A percentile compares a stretch with the other conserved stretches of the same genome.
phyloP scores from a whole-genome alignment of 2,329 filamentous ascomycete species.

The Trichoderma endophyticum region DNA sequence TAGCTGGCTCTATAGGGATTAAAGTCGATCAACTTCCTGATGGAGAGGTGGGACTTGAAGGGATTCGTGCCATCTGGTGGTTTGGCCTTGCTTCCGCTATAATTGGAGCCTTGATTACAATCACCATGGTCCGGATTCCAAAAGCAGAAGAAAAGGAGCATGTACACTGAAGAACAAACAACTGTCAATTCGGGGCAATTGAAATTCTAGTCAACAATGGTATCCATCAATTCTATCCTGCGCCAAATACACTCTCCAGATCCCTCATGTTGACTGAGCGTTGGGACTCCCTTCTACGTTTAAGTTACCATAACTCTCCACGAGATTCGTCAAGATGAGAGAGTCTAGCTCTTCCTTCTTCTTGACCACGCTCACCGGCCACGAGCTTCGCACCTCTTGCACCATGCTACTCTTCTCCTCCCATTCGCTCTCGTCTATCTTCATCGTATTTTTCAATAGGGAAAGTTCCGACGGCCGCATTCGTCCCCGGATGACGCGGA shows the following conservation, averaged over 20 bases:
- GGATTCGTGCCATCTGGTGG: slow-evolving; percentile 3
- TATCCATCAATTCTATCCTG: not conserved
- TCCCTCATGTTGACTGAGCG: not conserved
- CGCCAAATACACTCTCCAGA: not conserved
- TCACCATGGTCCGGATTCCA: not conserved
- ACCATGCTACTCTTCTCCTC: slow-evolving; percentile 22
- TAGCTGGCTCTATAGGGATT: not conserved
- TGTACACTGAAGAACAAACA: not conserved
- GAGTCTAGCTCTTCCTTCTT: slow-evolving; percentile 28
- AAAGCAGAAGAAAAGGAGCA: slow-evolving; percentile 10
- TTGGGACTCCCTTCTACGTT: not conserved
- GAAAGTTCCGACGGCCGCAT: slow-evolving; percentile 26
- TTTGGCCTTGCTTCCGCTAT: not conserved
- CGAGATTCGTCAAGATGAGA: slow-evolving; percentile 20
- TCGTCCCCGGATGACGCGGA: slow-evolving; percentile 32
- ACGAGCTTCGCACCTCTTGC: slow-evolving; percentile 30
- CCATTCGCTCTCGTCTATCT: slow-evolving; percentile 22
- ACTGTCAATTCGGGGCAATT: not conserved
- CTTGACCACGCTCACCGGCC: slow-evolving; percentile 31
- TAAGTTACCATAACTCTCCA: not conserved
- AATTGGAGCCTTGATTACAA: not conserved
- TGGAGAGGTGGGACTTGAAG: not conserved
- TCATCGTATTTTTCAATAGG: slow-evolving; percentile 1
- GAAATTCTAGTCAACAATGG: not conserved
- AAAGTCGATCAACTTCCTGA: not conserved